These are phyloP conservation scores for Tolypocladium cylindrosporum DNA, from an alignment of 2,329 filamentous ascomycete genomes.

Conservation along the genomic window DNA sequence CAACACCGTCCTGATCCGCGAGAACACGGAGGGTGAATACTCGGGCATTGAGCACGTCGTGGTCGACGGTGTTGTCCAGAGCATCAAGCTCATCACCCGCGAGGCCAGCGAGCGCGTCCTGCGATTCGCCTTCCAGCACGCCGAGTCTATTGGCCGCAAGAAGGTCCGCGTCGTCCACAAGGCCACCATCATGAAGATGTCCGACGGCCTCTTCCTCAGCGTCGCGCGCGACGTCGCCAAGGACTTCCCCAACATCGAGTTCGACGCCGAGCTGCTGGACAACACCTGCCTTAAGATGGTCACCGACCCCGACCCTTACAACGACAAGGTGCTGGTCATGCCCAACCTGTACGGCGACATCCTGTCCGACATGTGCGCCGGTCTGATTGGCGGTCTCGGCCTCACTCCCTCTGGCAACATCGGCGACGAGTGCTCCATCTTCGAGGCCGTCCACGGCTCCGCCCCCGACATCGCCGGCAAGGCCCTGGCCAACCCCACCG, in stretches of 20 bases:
- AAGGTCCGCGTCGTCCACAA: constrained; percentile 99
- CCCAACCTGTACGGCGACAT: constrained; percentile 99
- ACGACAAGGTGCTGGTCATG: constrained; percentile 97
- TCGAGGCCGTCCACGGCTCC: constrained; percentile 97
- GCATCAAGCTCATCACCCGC: constrained; percentile 97
- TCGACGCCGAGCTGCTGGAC: constrained; percentile 95
- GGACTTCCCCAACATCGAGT: constrained; percentile 93
- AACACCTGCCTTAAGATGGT: constrained; percentile 99
- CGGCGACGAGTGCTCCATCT: constrained; percentile 98
- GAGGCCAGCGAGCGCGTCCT: constrained; percentile 93
- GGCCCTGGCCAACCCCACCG: constrained; percentile 93
- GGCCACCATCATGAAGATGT: constrained; percentile 99
- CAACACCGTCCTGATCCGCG: constrained; percentile 93
- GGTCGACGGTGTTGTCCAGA: constrained; percentile 95
- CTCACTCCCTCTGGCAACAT: constrained; percentile 98
- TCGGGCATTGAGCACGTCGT: constrained; percentile 98
- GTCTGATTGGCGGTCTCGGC: constrained; percentile 93
- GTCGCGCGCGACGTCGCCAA: constrained; percentile 78
- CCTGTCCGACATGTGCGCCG: constrained; percentile 98
- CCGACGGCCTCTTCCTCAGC: constrained; percentile 93
- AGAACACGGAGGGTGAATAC: constrained; percentile 99
- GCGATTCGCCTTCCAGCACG: constrained; percentile 97
- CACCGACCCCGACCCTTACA: constrained; percentile 91
- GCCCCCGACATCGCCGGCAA: constrained; percentile 95
- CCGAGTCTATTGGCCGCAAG: constrained; percentile 81